Conservation (phyloP, 164 flowering plant species). For the Taxillus chinensis region DNA sequence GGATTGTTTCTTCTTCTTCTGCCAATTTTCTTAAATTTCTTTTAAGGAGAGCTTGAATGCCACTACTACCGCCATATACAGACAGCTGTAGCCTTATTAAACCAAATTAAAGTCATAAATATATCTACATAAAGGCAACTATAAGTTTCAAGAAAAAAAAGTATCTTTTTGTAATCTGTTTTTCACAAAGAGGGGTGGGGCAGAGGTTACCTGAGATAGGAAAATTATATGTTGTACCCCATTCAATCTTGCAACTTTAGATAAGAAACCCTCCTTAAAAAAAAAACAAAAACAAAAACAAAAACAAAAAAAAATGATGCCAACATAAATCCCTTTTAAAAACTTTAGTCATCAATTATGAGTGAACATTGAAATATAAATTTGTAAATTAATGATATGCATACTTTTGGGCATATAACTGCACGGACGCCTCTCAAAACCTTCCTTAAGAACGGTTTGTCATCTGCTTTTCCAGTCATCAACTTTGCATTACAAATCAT, state of each 20-base stretch:
- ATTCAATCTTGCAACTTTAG: constrained; percentile 34
- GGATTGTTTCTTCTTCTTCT: constrained; percentile 60
- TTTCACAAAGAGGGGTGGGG: background rate
- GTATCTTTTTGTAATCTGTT: too few species aligned
- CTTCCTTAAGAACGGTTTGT: constrained; percentile 38
- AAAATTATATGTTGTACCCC: constrained; percentile 67
- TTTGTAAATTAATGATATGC: constrained; percentile 7
- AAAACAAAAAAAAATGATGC: background rate
- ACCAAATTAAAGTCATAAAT: constrained; percentile 13
- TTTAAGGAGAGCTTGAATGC: constrained; percentile 68
- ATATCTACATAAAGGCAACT: too few species aligned
- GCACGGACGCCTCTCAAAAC: constrained; percentile 76
- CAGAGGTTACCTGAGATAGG: constrained; percentile 67
- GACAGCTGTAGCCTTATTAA: constrained; percentile 77
- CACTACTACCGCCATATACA: constrained; percentile 60
- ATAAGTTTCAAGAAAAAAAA: too few species aligned
- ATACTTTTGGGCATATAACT: constrained; percentile 74
- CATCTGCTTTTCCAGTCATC: constrained; percentile 49
- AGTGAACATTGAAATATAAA: too few species aligned
- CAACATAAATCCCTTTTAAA: background rate
- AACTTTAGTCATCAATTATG: too few species aligned
- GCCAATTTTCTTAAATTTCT: constrained; percentile 58
- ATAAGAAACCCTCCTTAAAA: constrained; percentile 68
- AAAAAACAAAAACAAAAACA: too few species aligned
- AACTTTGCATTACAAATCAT: constrained; percentile 31